These are phyloP conservation scores for Colletotrichum phormii DNA, from an alignment of 2,329 filamentous ascomycete species.

Conservation along the genomic window DNA sequence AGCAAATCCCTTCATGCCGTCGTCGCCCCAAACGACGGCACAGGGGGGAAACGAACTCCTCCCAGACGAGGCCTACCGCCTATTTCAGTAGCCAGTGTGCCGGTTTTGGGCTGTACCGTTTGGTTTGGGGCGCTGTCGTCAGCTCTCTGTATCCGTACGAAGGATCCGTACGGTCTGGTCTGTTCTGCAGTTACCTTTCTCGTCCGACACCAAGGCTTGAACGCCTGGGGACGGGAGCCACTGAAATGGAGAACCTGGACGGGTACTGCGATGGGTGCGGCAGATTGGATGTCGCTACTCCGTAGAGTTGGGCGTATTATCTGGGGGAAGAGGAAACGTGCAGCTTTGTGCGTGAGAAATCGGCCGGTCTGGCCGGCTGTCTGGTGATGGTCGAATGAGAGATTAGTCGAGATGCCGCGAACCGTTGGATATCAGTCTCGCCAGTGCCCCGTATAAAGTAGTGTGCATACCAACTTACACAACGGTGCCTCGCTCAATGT, in stretches of 20 bases:
- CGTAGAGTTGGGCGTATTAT: background rate
- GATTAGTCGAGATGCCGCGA: background rate
- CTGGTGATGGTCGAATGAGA: constrained; percentile 10
- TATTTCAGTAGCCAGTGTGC: background rate
- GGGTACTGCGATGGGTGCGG: constrained; percentile 15
- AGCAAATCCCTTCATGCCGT: constrained; percentile 1
- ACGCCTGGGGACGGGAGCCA: background rate
- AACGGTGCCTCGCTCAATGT: background rate
- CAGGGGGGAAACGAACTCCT: background rate
- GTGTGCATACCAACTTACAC: background rate
- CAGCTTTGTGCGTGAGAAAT: background rate
- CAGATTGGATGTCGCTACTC: constrained; percentile 17
- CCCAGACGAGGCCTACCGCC: background rate
- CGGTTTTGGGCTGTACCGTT: background rate
- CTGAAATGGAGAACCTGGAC: background rate
- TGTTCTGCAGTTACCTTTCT: background rate
- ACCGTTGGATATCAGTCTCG: background rate
- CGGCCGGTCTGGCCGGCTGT: background rate
- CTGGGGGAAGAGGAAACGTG: background rate
- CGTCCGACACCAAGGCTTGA: background rate
- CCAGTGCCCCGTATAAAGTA: background rate
- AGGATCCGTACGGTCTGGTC: background rate
- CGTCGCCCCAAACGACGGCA: constrained; percentile 19
- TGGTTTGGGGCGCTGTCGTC: constrained; percentile 10
- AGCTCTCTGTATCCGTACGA: background rate